Conservation (phyloP, 1,139 yeast species). For the Oligophagozyma castellii region DNA sequence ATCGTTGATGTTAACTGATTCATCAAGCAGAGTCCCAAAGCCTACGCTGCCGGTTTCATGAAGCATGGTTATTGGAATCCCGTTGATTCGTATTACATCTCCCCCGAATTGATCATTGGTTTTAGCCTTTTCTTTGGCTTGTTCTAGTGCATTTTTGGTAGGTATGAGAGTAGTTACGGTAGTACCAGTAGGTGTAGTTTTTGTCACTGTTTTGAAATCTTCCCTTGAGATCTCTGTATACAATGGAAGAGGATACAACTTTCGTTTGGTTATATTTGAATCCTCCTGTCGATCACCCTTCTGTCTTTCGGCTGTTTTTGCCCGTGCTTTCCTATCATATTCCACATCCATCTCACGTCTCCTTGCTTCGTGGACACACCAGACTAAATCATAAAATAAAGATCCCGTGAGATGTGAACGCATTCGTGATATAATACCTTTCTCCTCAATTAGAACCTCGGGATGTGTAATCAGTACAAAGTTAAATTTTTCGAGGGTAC, state of each 20-base stretch:
- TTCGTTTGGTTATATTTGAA: conserved; percentile 14
- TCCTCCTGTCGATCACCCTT: conserved; percentile 9
- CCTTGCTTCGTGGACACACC: conserved; percentile 92
- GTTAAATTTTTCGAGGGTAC: conserved; percentile 80
- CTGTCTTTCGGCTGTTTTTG: conserved; percentile 17
- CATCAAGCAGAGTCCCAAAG: background rate
- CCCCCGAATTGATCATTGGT: conserved; percentile 14
- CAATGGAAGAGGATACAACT: conserved; percentile 77
- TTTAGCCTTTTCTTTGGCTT: conserved; percentile 26
- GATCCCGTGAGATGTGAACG: conserved; percentile 88
- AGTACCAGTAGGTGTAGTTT: conserved; percentile 87
- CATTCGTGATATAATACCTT: conserved; percentile 75
- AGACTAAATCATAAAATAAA: conserved; percentile 77
- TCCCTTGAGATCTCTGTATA: conserved; percentile 88
- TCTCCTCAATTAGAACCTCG: conserved; percentile 52
- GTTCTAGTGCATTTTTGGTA: conserved; percentile 53
- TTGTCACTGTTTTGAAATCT: conserved; percentile 71
- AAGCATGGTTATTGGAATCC: conserved; percentile 67
- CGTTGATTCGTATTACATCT: conserved; percentile 37
- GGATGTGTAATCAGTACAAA: conserved; percentile 83
- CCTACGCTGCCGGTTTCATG: conserved; percentile 68
- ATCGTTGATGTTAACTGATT: background rate
- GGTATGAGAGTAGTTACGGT: conserved; percentile 83
- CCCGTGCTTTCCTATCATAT: conserved; percentile 30
- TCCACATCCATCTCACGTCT: conserved; percentile 42